Conservation (phyloP, 164 flowering plant species). For the Cinnamomum micranthum region DNA sequence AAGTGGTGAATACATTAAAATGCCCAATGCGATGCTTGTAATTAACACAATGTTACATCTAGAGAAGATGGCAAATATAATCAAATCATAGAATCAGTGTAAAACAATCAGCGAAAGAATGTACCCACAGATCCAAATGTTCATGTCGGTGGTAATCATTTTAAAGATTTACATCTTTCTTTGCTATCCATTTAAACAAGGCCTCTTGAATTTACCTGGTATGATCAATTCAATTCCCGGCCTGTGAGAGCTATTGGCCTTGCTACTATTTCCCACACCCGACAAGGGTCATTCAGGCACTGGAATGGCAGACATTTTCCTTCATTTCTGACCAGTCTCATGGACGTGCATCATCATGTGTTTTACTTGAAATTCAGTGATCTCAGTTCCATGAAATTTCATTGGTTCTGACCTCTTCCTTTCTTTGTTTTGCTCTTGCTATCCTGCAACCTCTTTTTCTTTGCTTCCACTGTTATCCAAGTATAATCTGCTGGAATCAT, state of each 20-base stretch:
- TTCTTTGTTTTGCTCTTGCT: slow-evolving; percentile 64
- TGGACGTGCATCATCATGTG: background rate
- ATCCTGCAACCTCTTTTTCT: slow-evolving; percentile 87
- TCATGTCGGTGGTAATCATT: slow-evolving; percentile 16
- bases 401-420: slow-evolving; percentile 36
- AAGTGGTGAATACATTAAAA: no score
- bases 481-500: slow-evolving; percentile 69
- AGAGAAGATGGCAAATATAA: background rate
- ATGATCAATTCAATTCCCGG: background rate
- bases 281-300: background rate
- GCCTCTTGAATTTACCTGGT: background rate
- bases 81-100: background rate
- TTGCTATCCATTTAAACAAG: background rate
- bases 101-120: background rate
- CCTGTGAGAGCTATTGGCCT: background rate
- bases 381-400: background rate
- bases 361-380: background rate
- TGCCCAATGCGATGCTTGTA: no score
- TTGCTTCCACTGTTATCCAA: slow-evolving; percentile 79
- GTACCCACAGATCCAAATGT: background rate
- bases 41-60: no score
- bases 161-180: slow-evolving; percentile 4
- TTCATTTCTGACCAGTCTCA: background rate
- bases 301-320: background rate
- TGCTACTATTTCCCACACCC: background rate